phyloP scores from a whole-genome alignment of 495 filamentous ascomycete species.

The Peziza echinospora region DNA sequence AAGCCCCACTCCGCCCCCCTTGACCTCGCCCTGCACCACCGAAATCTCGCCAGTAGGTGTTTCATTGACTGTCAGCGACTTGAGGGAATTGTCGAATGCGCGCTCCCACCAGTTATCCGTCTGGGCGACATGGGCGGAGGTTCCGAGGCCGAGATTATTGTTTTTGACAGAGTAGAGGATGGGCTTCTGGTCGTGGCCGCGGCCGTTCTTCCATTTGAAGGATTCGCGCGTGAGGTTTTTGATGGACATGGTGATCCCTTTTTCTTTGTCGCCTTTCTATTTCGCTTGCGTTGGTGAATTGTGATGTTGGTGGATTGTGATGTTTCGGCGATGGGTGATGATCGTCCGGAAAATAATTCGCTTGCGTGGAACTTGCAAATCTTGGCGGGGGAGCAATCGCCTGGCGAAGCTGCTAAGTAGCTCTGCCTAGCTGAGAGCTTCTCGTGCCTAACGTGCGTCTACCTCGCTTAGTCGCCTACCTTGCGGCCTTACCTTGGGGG shows the following conservation, averaged over 20 bases:
- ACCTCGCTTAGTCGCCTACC: too few species aligned
- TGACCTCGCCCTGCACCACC: conserved; percentile 12
- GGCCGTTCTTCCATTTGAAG: conserved; percentile 18
- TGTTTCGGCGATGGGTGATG: too few species aligned
- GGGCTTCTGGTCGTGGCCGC: conserved; percentile 17
- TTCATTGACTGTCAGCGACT: conserved; percentile 15
- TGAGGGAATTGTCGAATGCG: conserved; percentile 18
- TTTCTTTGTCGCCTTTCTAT: too few species aligned
- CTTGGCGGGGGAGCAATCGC: too few species aligned
- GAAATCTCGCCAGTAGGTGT: conserved; percentile 10
- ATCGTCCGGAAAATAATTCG: too few species aligned
- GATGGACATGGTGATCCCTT: conserved; percentile 12
- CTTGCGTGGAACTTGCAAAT: too few species aligned
- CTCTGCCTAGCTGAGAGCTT: too few species aligned
- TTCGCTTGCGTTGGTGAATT: too few species aligned
- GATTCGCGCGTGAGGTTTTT: conserved; percentile 16
- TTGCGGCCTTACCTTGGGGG: too few species aligned
- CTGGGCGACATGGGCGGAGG: neutral
- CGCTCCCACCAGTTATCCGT: conserved; percentile 18
- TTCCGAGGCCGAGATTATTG: conserved; percentile 5
- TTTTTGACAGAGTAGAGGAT: conserved; percentile 18
- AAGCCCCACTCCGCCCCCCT: conserved; percentile 11
- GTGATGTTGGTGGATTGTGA: too few species aligned
- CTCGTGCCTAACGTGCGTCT: too few species aligned
- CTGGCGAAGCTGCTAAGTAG: too few species aligned